Evolutionary conservation across 176 grass and related monocot genomes (phyloP), one percentile per base, ranked within the genome.

Genomic region (Rhynchospora tenuis): DNA sequence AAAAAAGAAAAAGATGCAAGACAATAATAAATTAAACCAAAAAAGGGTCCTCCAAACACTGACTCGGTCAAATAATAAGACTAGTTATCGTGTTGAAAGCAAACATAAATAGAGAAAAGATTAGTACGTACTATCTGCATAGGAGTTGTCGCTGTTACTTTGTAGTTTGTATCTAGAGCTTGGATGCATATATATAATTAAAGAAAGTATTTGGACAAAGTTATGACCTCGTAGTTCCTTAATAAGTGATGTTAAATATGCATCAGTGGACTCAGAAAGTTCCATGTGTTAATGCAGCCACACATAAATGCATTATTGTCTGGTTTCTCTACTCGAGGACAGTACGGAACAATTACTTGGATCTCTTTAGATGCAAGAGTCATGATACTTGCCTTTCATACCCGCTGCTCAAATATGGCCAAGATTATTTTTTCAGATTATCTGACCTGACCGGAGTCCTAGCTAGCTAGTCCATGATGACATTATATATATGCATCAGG

Each of bases 371-470:
- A 56, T 78, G 7, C 44, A 78, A 78, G 74, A 9, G 24, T 55
- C 16, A 78, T 56, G 74, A 78, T 57, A 78, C 48, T 78, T 78
- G 27, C 52, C 74, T 57, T 51, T 78, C 74, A 51, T 78, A 57
- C 46, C 74, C 57, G 50, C 74, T 78, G 74, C 50, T 23, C 74
- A 78, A 78, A 78, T 78, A 78, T 78, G 50, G 74, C 50, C 74
- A 78, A 78, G 52, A 55, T 78, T 16, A 78, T 4, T 19, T 51
- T 78, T 31, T 58, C 74, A 78, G 74, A 19, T 78, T 28, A 73
- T 45, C 46, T 78, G 74, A 78, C n/a, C 74, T 23, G 12, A 55
- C n/a, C 22, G 23, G 23, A 78, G 44, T 77, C 26, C 69, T 71
- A 71, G 65, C 57, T 61, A 43, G 64, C 64, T 66, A 38, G 26